phyloP scores from a whole-genome alignment of 257 asterid species.

The Agastache rugosa region DNA sequence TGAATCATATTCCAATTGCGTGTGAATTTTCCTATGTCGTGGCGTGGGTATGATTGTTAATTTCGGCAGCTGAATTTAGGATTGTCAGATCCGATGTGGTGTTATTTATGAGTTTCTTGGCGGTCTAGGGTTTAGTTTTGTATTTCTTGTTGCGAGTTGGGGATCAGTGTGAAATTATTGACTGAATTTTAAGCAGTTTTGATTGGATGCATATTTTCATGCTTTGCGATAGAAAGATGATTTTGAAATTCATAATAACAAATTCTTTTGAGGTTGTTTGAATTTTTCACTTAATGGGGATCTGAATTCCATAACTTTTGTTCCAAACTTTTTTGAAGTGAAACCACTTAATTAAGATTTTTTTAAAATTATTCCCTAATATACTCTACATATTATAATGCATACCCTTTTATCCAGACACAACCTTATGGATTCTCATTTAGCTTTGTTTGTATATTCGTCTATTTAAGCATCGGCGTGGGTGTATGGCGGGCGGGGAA shows the following conservation, averaged over 20 bases:
- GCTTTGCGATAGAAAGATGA: background rate
- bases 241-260: background rate
- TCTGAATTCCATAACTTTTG: background rate
- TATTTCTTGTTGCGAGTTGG: background rate
- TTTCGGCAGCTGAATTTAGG: background rate
- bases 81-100: background rate
- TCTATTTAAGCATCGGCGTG: background rate
- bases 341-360: background rate
- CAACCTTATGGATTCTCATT: background rate
- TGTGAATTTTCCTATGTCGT: background rate
- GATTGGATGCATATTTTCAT: background rate
- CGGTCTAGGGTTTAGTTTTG: conserved; percentile 36
- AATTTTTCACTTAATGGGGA: background rate
- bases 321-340: background rate
- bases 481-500: too few species aligned
- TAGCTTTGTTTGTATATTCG: background rate
- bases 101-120: conserved; percentile 14
- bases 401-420: background rate
- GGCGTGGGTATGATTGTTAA: conserved; percentile 8
- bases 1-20: background rate
- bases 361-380: background rate
- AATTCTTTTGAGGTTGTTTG: background rate
- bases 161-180: conserved; percentile 28
- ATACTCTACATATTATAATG: background rate
- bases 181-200: background rate